Evolutionary conservation across 2,329 filamentous ascomycete species (phyloP).

Genomic region (Apiospora kogelbergensis): DNA sequence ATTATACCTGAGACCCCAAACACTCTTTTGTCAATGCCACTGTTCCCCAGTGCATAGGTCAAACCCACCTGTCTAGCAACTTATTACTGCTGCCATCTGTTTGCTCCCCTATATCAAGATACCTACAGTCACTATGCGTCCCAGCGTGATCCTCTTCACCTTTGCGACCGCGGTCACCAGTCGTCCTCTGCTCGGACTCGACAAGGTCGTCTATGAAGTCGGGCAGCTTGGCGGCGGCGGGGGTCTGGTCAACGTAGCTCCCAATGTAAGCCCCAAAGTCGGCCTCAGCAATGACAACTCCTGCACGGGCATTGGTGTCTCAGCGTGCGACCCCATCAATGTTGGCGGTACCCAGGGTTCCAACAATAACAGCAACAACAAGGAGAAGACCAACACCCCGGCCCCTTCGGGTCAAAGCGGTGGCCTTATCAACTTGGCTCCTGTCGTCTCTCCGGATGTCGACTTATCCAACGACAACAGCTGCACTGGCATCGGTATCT

Average conservation of each 20-base stretch:
- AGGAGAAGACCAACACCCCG: background rate
- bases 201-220: background rate
- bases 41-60: background rate
- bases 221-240: background rate
- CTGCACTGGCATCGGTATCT: slow-evolving; percentile 23
- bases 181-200: background rate
- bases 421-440: slow-evolving; percentile 19
- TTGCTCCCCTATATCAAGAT: background rate
- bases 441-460: slow-evolving; percentile 16
- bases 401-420: background rate
- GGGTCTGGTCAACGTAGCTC: slow-evolving; percentile 19
- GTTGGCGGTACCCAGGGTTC: slow-evolving; percentile 21
- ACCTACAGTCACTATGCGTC: background rate
- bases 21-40: background rate
- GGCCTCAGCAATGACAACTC: slow-evolving; percentile 17
- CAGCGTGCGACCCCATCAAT: slow-evolving; percentile 27
- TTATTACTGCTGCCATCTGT: background rate
- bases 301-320: slow-evolving; percentile 23
- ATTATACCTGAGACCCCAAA: background rate
- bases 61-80: background rate
- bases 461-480: slow-evolving; percentile 20
- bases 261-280: slow-evolving; percentile 16
- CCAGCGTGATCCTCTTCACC: background rate
- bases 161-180: background rate
- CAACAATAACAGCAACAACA: slow-evolving; percentile 16